Evolutionary conservation across 2,329 filamentous ascomycete genomes (phyloP), one percentile per base, ranked within the genome.

Genomic region (Phialophora expanda): DNA sequence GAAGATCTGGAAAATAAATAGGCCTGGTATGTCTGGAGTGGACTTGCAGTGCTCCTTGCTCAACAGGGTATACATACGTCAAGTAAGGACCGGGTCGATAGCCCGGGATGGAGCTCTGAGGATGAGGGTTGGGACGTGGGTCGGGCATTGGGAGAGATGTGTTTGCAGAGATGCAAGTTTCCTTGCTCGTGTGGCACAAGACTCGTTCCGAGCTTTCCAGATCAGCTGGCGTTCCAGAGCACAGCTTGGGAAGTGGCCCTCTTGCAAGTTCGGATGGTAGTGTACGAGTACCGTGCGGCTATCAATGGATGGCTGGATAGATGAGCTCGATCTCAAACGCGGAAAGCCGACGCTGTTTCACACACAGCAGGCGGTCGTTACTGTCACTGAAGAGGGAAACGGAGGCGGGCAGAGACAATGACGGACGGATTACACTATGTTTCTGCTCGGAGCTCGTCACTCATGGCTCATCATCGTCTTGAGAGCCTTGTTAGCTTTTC

Each of bases 41-140:
- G 17, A 50, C 6, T 28, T 22, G 44, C 24, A 11, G 14, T n/a
- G 34, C 34, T 17, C 34, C 17, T 2, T 17, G 34, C 34, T 17
- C 30, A n/a, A 57, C 12, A 12, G 17, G 28, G 26, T 17, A 9
- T 41, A 67, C 65, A 6, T 44, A 69, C 67, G 50, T 66, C 14
- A 69, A 56, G 44, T 64, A 63, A 14, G 67, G 67, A 3, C 51
- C 46, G 2, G 67, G 67, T 11, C 67, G 67, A 46, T 69, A 69
- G 22, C 67, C 67, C 14, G 67, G 67, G 58, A 69, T 69, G 20
- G 67, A 69, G 65, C 67, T 69, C 41, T 63, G 62, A 7, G 62
- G 62, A 0, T 65, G 61, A n/a, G 65, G 32, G 14, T 62, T 62
- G 48, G 64, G 34, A 17, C 30, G 54, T 2, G 56, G 54, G 50